Base-by-base conservation (phyloP, 345 rosid species). In the Turnera subulata region DNA sequence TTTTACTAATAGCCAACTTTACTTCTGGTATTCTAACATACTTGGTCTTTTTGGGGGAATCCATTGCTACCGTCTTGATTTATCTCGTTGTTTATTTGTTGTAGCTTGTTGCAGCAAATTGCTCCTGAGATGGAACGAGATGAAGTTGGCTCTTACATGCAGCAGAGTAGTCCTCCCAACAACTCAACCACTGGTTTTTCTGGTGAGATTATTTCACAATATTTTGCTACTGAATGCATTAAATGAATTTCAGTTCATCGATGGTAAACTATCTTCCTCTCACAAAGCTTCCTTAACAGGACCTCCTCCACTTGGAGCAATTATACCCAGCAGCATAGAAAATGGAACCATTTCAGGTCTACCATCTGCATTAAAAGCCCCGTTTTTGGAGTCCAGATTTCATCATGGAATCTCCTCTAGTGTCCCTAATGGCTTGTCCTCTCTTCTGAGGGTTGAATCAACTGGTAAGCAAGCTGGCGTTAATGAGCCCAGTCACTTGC, bases 381-480 rank as follows among this genome's bases (percentile, higher is more conserved):
- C 80, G 22, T 77, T 76, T 65, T 61, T 80, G 63, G 97, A 86
- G 78, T 77, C 84, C 58, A 74, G 74, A 65, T 40, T 70, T 58
- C 77, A 64, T 56, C 72, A 65, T 33, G 77, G 74, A 46, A 80
- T 69, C 44, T 82, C 82, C 63, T 72, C 84, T 61, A 82, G 89
- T 58, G 82, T 86, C 70, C 91, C 91, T 6, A 79, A 75, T 62
- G 80, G 76, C 71, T 73, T 82, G 68, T 74, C 80, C 46, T 83
- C 97, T 63, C 73, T 84, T 29, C 63, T 79, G 70, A 80, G 83
- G 52, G 68, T 59, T 35, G 77, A 78, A 45, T 68, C 94, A 54
- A 59, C 80, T 57, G 78, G 85, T 78, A 83, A 67, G 59, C 84
- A 77, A 57, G 50, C 71, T 64, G 81, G 83, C 56, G 63, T 80